Evolutionary conservation across 148 eudicot genomes (phyloP), one percentile per base, ranked within the genome.

Genomic region (Oxyria digyna): DNA sequence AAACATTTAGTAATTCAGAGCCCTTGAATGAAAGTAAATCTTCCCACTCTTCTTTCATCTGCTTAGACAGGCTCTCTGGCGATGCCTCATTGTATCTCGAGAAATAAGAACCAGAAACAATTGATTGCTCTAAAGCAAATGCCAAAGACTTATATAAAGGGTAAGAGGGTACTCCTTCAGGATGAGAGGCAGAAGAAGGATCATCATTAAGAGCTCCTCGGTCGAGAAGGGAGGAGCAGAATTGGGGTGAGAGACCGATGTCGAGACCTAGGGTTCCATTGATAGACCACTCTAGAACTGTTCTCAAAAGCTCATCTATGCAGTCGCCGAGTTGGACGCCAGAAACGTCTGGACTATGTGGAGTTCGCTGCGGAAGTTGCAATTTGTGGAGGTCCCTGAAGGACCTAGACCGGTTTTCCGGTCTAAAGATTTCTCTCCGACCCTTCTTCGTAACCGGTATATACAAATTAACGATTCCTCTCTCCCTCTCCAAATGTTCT

Each of bases 91-190:
- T 75, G 50, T 57, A 41, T 43, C 74, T 68, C 17, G 77, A 73
- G 55, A 64, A 35, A 43, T 85, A 69, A 42, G 82, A 71, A 65
- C 88, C 91, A 38, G 80, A 72, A 38, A 69, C 67, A 67, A 89
- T 70, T 59, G 81, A 74, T 32, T 79, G 84, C 49, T 73, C 70
- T 49, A 92, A 78, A 70, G 87, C 82, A 65, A 78, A 75, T 62
- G 87, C 87, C 67, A 92, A 75, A 48, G 9, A 67, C 83, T 84
- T 92, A 81, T 87, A 89, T 27, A 91, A 71, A 31, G 97, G 97
- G 83, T 91, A 81, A 35, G 71, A 35, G 38, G 92, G 92, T 74
- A 89, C 85, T 35, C 87, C 55, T 8, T 42, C 67, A 65, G 49
- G 67, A 18, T 6, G 64, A 7, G 24, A 45, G 65, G 15, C 4